A percentile compares a stretch with the other conserved stretches of the same genome.
Conservation (phyloP, 305 asterid species). For the Fraxinus velutina region DNA sequence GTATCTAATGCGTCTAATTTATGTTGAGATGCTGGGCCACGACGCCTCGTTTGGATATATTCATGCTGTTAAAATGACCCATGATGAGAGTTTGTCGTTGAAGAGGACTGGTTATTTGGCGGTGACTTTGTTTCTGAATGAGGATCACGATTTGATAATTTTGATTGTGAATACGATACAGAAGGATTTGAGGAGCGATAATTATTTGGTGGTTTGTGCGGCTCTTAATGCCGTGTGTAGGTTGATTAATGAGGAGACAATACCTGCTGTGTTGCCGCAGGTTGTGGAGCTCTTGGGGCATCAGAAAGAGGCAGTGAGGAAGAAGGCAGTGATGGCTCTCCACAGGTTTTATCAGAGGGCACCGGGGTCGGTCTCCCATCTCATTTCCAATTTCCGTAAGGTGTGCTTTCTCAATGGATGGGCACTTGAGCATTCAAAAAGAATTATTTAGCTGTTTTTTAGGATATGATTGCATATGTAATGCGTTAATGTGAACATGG, state of each 20-base stretch:
- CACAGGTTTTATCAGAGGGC: constrained; percentile 82
- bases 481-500: background rate
- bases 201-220: constrained; percentile 80
- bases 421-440: background rate
- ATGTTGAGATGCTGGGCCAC: constrained; percentile 95
- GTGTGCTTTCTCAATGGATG: constrained; percentile 33
- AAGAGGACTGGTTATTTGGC: constrained; percentile 94
- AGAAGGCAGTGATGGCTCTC: constrained; percentile 97
- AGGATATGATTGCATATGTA: background rate
- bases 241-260: constrained; percentile 97
- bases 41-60: constrained; percentile 96
- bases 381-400: constrained; percentile 82
- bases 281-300: constrained; percentile 87
- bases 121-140: constrained; percentile 78
- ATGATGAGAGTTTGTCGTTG: constrained; percentile 32
- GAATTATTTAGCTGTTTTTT: background rate
- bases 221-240: constrained; percentile 89
- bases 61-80: constrained; percentile 91
- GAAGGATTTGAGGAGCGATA: constrained; percentile 96
- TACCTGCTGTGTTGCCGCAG: constrained; percentile 92
- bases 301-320: constrained; percentile 93
- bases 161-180: constrained; percentile 94
- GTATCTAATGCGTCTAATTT: constrained; percentile 72
- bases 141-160: constrained; percentile 95
- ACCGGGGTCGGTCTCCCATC: constrained; percentile 82